These are phyloP conservation scores for Phlebiopsis flavidoalba DNA, from an alignment of 768 basidiomycete species.

Conservation along the genomic window DNA sequence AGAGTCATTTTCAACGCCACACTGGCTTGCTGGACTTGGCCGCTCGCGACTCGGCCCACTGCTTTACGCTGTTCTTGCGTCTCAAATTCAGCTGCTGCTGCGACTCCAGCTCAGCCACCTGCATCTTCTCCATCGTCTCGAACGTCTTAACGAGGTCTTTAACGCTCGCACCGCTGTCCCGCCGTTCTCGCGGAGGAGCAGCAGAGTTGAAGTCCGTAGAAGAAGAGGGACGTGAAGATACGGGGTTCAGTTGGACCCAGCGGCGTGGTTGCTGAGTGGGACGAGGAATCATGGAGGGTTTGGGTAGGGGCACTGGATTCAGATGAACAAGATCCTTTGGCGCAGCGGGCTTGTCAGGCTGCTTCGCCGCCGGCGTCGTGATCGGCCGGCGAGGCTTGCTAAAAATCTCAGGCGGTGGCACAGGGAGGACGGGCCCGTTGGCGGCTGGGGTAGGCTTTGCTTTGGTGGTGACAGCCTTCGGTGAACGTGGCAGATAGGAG, in stretches of 20 bases:
- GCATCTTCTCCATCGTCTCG: conserved; percentile 40
- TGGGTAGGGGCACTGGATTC: conserved; percentile 41
- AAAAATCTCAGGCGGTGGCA: conserved; percentile 50
- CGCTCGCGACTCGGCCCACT: conserved; percentile 5
- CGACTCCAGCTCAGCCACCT: conserved; percentile 20
- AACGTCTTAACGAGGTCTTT: conserved; percentile 65
- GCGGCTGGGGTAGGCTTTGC: conserved; percentile 5
- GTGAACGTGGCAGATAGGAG: conserved; percentile 54
- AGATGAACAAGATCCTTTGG: conserved; percentile 67
- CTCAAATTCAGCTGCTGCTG: conserved; percentile 1
- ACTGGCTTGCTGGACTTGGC: not conserved
- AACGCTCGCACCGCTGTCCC: conserved; percentile 67
- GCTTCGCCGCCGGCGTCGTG: conserved; percentile 51
- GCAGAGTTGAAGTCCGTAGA: conserved; percentile 15
- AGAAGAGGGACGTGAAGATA: conserved; percentile 30
- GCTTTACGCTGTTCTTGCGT: conserved; percentile 5
- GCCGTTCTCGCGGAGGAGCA: conserved; percentile 33
- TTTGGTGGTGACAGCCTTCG: conserved; percentile 18
- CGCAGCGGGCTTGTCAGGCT: conserved; percentile 36
- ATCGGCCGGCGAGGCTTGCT: conserved; percentile 51
- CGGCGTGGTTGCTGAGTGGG: conserved; percentile 31
- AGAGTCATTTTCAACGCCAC: not conserved
- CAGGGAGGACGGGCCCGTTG: conserved; percentile 39
- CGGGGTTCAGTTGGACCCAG: conserved; percentile 51
- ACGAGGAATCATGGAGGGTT: conserved; percentile 41